Evolutionary conservation across 495 filamentous ascomycete genomes (phyloP).

Genomic region (Letharia lupina): DNA sequence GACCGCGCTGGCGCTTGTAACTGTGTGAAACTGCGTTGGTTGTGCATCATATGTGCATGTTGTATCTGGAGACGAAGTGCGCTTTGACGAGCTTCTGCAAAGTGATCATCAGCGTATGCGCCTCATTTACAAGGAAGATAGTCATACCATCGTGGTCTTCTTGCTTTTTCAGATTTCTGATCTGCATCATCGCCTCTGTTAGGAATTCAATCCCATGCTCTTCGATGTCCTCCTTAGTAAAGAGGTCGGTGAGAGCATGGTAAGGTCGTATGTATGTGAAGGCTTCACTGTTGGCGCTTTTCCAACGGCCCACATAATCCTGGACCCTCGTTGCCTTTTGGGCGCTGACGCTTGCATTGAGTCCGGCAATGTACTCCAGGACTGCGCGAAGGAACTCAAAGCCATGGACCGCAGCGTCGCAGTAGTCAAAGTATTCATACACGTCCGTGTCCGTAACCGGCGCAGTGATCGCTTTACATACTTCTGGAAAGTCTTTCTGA

Average conservation of each 20-base stretch:
- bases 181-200: constrained; percentile 14
- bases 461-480: constrained; percentile 28
- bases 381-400: constrained; percentile 36
- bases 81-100: constrained; percentile 3
- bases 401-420: constrained; percentile 41
- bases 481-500: constrained; percentile 28
- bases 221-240: constrained; percentile 22
- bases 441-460: constrained; percentile 30
- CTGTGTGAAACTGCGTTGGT: neutral
- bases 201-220: constrained; percentile 23
- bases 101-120: neutral
- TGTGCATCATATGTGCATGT: constrained; percentile 2
- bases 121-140: neutral
- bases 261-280: constrained; percentile 9
- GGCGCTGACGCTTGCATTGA: constrained; percentile 8
- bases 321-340: constrained; percentile 12
- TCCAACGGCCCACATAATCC: constrained; percentile 4
- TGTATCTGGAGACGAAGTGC: neutral
- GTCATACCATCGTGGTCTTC: neutral
- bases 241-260: constrained; percentile 20
- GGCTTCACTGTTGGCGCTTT: constrained; percentile 2
- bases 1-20: neutral
- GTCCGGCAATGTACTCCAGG: constrained; percentile 17
- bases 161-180: constrained; percentile 4
- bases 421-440: constrained; percentile 44